phyloP scores from a whole-genome alignment of 2,329 filamentous ascomycete genomes.

The Fusarium sambucinum region DNA sequence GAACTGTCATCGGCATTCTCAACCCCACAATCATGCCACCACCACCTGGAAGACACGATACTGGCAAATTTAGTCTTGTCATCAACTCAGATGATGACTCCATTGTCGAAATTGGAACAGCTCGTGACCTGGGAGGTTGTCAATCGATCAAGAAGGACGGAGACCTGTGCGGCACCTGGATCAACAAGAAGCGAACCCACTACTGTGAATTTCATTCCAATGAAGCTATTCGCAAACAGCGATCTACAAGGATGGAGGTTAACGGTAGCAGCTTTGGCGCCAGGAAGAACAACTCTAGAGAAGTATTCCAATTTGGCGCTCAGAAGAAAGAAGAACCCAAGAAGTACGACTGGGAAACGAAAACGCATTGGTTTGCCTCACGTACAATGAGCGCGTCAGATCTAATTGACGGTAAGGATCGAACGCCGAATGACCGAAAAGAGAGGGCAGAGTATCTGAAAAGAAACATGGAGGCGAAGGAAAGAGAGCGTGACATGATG shows the following conservation, averaged over 20 bases:
- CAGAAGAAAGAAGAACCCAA: constrained; percentile 36
- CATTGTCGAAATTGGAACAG: constrained; percentile 86
- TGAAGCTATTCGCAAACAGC: constrained; percentile 77
- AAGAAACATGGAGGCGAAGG: constrained; percentile 72
- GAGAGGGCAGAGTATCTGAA: constrained; percentile 75
- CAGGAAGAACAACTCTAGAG: constrained; percentile 51
- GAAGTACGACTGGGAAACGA: constrained; percentile 69
- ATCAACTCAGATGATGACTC: constrained; percentile 89
- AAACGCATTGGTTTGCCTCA: constrained; percentile 67
- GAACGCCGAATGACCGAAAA: constrained; percentile 66
- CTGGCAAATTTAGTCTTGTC: constrained; percentile 86
- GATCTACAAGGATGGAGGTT: constrained; percentile 78
- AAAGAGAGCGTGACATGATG: constrained; percentile 79
- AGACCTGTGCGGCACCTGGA: constrained; percentile 82
- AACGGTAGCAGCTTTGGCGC: constrained; percentile 72
- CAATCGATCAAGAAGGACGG: constrained; percentile 88
- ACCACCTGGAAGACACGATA: constrained; percentile 78
- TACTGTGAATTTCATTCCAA: constrained; percentile 95
- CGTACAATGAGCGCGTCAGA: constrained; percentile 67
- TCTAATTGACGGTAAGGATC: constrained; percentile 74
- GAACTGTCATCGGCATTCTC: constrained; percentile 91
- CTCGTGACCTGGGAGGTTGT: constrained; percentile 90
- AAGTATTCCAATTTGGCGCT: constrained; percentile 19
- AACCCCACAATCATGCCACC: constrained; percentile 94
- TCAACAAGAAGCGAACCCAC: constrained; percentile 88